phyloP scores from a whole-genome alignment of 352 stramenopile genomes.

The Phytophthora nicotianae region DNA sequence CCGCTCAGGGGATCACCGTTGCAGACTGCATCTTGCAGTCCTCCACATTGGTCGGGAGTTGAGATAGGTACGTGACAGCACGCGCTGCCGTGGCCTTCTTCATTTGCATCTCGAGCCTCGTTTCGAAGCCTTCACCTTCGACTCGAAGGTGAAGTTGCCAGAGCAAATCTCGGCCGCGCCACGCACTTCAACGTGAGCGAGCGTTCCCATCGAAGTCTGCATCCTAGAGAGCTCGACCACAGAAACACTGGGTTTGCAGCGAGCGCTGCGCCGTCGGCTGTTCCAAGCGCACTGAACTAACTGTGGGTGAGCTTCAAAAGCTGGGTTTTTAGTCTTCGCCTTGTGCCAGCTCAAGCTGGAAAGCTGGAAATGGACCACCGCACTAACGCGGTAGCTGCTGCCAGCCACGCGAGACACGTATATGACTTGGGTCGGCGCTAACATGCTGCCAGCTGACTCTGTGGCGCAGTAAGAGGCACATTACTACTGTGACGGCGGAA shows the following conservation, averaged over 20 bases:
- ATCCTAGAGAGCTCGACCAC: constrained; percentile 30
- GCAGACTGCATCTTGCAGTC: not conserved
- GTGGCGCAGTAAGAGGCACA: not conserved
- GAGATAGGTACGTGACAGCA: constrained; percentile 9
- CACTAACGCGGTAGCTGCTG: constrained; percentile 1
- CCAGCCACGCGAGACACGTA: constrained; percentile 2
- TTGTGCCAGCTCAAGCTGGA: not conserved
- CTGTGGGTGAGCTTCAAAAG: not conserved
- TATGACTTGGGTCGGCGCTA: not conserved
- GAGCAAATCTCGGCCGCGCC: constrained; percentile 7
- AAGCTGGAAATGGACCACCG: not conserved
- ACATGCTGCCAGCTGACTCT: constrained; percentile 6
- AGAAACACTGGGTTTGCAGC: constrained; percentile 18
- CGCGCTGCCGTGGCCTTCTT: not conserved
- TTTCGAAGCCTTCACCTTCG: not conserved
- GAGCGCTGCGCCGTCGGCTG: constrained; percentile 20
- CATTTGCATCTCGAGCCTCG: not conserved
- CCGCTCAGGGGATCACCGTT: not conserved
- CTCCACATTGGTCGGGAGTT: too few relatives aligned
- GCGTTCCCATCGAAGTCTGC: constrained; percentile 18
- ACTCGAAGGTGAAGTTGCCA: constrained; percentile 1
- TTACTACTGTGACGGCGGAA: constrained; percentile 5
- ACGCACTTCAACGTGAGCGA: constrained; percentile 22
- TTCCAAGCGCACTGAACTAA: constrained; percentile 12
- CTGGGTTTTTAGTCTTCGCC: not conserved